These are phyloP conservation scores for Fusarium lateritium DNA, from an alignment of 2,329 filamentous ascomycete genomes.

Conservation along the genomic window DNA sequence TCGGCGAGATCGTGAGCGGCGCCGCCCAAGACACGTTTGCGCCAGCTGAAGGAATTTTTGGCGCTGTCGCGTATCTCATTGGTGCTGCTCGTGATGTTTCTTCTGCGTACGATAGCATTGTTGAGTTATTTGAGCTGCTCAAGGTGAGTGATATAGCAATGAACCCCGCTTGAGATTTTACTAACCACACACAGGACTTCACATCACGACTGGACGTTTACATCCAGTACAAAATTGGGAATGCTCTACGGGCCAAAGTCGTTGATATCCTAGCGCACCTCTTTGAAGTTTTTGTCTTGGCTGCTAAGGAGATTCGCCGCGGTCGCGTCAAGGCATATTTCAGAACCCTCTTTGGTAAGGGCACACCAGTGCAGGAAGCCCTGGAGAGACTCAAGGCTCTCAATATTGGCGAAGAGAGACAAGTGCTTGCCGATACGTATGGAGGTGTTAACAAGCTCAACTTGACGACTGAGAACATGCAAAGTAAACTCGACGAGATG, in stretches of 20 bases:
- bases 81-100: slow-evolving; percentile 62
- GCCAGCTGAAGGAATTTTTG: slow-evolving; percentile 59
- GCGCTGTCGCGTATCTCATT: slow-evolving; percentile 60
- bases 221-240: slow-evolving; percentile 56
- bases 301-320: slow-evolving; percentile 58
- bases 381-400: slow-evolving; percentile 59
- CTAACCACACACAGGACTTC: slow-evolving; percentile 54
- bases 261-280: slow-evolving; percentile 60
- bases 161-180: slow-evolving; percentile 32
- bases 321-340: slow-evolving; percentile 61
- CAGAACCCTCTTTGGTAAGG: slow-evolving; percentile 57
- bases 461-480: slow-evolving; percentile 55
- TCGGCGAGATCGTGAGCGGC: slow-evolving; percentile 57
- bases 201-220: slow-evolving; percentile 60
- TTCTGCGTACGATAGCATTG: slow-evolving; percentile 61
- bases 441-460: slow-evolving; percentile 56
- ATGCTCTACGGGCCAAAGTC: slow-evolving; percentile 57
- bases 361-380: slow-evolving; percentile 57
- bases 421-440: slow-evolving; percentile 62
- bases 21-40: slow-evolving; percentile 57
- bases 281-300: slow-evolving; percentile 62
- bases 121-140: slow-evolving; percentile 60
- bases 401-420: slow-evolving; percentile 58
- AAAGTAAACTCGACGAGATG: slow-evolving; percentile 54
- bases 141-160: slow-evolving; percentile 47